Conservation (phyloP, 2,329 filamentous ascomycete genomes). For the Bisporella sp. region DNA sequence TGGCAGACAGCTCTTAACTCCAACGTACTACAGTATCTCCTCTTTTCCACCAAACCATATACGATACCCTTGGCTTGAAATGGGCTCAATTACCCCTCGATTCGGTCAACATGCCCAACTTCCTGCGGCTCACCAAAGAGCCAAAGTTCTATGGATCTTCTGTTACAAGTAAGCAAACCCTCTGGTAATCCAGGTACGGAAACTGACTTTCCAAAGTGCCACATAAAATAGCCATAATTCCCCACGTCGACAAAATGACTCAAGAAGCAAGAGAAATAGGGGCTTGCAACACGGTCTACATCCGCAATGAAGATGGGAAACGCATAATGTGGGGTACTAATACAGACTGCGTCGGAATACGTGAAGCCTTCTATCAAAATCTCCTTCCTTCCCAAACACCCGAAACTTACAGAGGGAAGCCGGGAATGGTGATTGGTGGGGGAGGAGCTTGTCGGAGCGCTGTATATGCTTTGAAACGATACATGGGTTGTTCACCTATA, state of each 20-base stretch:
- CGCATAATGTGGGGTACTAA: slow-evolving; percentile 63
- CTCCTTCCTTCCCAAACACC: slow-evolving; percentile 41
- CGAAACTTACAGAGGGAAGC: slow-evolving; percentile 45
- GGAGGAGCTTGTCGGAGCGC: slow-evolving; percentile 74
- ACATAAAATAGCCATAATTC: slow-evolving; percentile 71
- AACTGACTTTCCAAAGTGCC: slow-evolving; percentile 42
- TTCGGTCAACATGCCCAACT: slow-evolving; percentile 37
- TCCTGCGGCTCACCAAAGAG: slow-evolving; percentile 38
- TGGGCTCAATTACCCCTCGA: slow-evolving; percentile 44
- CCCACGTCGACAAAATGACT: slow-evolving; percentile 66
- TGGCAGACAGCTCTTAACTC: too few species aligned
- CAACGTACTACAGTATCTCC: slow-evolving; percentile 23
- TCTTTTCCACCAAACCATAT: slow-evolving; percentile 46
- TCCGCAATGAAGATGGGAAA: slow-evolving; percentile 35
- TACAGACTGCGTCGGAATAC: slow-evolving; percentile 73
- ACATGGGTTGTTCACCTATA: slow-evolving; percentile 59
- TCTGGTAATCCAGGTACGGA: too few species aligned
- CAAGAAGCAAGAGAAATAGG: slow-evolving; percentile 66
- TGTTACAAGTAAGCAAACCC: slow-evolving; percentile 47
- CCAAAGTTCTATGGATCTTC: slow-evolving; percentile 60
- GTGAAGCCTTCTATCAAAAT: slow-evolving; percentile 62
- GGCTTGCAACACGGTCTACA: slow-evolving; percentile 74
- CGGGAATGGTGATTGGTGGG: slow-evolving; percentile 68
- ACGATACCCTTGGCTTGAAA: slow-evolving; percentile 40
- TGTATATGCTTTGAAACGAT: slow-evolving; percentile 66